phyloP scores from a whole-genome alignment of 805 yeast species.

The Candida sphagnicola region DNA sequence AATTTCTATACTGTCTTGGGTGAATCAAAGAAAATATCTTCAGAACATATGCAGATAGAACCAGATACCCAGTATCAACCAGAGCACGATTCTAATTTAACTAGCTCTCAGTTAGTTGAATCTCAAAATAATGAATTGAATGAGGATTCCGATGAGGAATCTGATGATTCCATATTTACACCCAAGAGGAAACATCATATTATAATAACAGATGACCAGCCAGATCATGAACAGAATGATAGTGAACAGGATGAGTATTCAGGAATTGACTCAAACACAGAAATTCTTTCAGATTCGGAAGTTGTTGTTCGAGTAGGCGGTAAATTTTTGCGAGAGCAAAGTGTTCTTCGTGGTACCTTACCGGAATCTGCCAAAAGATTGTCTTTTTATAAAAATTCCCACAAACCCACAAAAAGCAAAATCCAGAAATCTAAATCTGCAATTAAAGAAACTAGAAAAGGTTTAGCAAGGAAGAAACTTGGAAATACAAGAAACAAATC shows the following conservation, averaged over 20 bases:
- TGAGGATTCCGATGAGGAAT: slow-evolving; percentile 1
- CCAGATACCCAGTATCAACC: slow-evolving; percentile 3
- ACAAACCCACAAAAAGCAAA: background rate
- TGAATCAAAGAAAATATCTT: slow-evolving; percentile 7
- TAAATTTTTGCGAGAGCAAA: slow-evolving; percentile 20
- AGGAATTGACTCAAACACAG: background rate
- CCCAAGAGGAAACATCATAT: background rate
- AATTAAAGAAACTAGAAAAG: slow-evolving; percentile 24
- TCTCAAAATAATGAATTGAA: background rate
- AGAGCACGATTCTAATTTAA: background rate
- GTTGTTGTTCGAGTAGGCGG: slow-evolving; percentile 23
- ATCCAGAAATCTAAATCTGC: slow-evolving; percentile 1
- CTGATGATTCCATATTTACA: slow-evolving; percentile 1
- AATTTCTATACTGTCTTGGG: slow-evolving; percentile 38
- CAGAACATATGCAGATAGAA: background rate
- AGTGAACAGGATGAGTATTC: background rate
- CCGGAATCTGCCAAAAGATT: slow-evolving; percentile 39
- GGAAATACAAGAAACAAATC: background rate
- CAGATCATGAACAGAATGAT: slow-evolving; percentile 3
- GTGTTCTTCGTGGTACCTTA: slow-evolving; percentile 30
- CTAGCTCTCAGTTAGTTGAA: background rate
- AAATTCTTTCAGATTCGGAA: slow-evolving; percentile 4
- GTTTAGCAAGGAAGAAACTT: slow-evolving; percentile 30
- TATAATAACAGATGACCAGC: slow-evolving; percentile 8
- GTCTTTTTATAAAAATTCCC: slow-evolving; percentile 15